Evolutionary conservation across 2,329 filamentous ascomycete genomes (phyloP).

Genomic region (Botrytis pseudocinerea): DNA sequence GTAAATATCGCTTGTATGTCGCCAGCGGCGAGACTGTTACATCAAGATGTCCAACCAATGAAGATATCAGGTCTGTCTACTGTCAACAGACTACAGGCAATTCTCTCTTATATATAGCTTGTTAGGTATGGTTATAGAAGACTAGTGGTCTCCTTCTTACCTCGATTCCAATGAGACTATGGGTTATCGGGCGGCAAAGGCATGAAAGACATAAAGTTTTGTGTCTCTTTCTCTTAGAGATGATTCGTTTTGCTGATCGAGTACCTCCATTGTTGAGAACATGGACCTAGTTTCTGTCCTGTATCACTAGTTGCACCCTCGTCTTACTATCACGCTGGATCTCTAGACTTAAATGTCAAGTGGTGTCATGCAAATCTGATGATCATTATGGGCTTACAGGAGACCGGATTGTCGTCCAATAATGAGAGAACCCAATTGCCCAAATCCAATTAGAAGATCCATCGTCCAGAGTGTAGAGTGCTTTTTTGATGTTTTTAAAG

Average conservation of each 20-base stretch:
- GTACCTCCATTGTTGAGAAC: not conserved
- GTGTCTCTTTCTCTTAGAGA: not conserved
- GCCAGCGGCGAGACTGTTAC: not conserved
- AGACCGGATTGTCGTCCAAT: not conserved
- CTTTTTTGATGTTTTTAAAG: not conserved
- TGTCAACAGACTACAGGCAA: not conserved
- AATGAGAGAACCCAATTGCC: not conserved
- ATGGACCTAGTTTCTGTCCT: not conserved
- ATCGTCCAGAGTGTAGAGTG: not conserved
- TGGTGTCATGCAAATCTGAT: not conserved
- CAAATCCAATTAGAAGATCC: not conserved
- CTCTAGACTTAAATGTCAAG: not conserved
- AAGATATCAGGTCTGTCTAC: not conserved
- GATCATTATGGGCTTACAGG: not conserved
- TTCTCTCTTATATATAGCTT: not conserved
- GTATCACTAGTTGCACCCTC: not conserved
- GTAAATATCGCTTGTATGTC: not conserved
- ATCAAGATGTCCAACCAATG: not conserved
- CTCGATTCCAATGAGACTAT: not conserved
- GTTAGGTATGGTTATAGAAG: not conserved
- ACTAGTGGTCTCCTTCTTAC: not conserved
- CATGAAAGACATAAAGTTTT: not conserved
- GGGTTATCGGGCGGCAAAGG: rapidly evolving
- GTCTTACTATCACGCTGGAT: not conserved
- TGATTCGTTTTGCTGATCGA: not conserved